A percentile compares a stretch with the other conserved stretches of the same genome.
Conservation (phyloP, 371 early-diverging fungal genomes). For the Mortierella sp. region DNA sequence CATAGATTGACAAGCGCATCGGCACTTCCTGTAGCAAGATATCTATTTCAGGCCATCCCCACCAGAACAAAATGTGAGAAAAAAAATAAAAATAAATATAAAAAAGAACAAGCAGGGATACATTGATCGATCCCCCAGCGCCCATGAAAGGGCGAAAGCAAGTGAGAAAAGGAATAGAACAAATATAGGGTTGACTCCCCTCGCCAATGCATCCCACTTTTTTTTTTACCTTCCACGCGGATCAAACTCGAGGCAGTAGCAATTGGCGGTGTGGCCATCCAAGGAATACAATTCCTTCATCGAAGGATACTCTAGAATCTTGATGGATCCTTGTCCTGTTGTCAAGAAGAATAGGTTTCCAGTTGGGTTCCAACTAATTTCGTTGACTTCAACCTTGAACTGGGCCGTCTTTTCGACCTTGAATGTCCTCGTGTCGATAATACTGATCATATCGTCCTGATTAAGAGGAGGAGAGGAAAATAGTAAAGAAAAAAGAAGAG, state of each 20-base stretch:
- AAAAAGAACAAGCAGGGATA: not conserved
- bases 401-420: conserved; percentile 28
- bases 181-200: not conserved
- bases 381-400: conserved; percentile 70
- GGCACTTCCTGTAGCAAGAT: conserved; percentile 82
- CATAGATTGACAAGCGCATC: conserved; percentile 81
- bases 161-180: not conserved
- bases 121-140: not conserved
- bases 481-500: not conserved
- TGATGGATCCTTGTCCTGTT: conserved; percentile 80
- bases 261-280: conserved; percentile 83
- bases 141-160: no score
- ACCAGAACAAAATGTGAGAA: conserved; percentile 11
- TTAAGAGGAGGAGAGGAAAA: not conserved
- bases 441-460: conserved; percentile 78
- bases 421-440: conserved; percentile 73
- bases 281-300: conserved; percentile 68
- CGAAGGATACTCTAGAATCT: conserved; percentile 72
- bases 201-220: no score
- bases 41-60: conserved; percentile 33
- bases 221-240: conserved; percentile 78
- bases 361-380: conserved; percentile 83
- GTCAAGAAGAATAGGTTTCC: conserved; percentile 83
- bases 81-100: not conserved
- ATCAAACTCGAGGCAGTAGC: conserved; percentile 87